phyloP scores from a whole-genome alignment of 2,329 filamentous ascomycete species.

The Knufia fluminis region DNA sequence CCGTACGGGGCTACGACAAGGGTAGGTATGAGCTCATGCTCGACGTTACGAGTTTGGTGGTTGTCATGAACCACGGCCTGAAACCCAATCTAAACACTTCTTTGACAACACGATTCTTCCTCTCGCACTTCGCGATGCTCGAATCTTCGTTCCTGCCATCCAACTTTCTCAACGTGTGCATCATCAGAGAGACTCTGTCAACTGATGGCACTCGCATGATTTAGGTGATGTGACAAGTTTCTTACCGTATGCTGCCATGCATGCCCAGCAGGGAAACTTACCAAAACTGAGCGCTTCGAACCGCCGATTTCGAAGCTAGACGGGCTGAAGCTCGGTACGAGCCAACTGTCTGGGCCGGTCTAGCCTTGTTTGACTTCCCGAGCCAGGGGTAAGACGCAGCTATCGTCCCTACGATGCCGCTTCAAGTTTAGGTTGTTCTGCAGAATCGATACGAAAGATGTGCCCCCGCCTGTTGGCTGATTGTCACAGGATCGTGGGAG shows the following conservation, averaged over 20 bases:
- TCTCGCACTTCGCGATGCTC: background rate
- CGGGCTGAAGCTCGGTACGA: background rate
- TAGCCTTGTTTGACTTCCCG: background rate
- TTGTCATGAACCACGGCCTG: background rate
- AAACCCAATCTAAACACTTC: conserved; percentile 6
- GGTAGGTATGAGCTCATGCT: background rate
- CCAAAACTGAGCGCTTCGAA: conserved; percentile 4
- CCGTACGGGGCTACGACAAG: background rate
- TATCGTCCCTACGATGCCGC: background rate
- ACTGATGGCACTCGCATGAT: background rate
- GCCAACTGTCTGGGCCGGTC: background rate
- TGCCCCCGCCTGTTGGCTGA: background rate
- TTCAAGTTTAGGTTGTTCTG: conserved; percentile 1
- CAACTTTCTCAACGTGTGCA: too few relatives aligned
- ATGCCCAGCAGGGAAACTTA: background rate
- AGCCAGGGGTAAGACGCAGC: conserved; percentile 4
- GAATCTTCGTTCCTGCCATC: too few relatives aligned
- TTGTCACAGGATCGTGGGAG: conserved; percentile 3
- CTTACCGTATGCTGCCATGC: background rate
- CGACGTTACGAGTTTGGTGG: background rate
- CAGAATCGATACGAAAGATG: conserved; percentile 2
- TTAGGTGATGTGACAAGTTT: conserved; percentile 2
- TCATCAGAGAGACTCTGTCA: background rate
- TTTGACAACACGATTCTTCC: background rate
- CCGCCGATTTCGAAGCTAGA: conserved; percentile 3